Percentiles rank a stretch among this genome's conserved stretches.
Evolutionary conservation across 257 asterid genomes (phyloP).

Genomic region (Linderniella brevidens): DNA sequence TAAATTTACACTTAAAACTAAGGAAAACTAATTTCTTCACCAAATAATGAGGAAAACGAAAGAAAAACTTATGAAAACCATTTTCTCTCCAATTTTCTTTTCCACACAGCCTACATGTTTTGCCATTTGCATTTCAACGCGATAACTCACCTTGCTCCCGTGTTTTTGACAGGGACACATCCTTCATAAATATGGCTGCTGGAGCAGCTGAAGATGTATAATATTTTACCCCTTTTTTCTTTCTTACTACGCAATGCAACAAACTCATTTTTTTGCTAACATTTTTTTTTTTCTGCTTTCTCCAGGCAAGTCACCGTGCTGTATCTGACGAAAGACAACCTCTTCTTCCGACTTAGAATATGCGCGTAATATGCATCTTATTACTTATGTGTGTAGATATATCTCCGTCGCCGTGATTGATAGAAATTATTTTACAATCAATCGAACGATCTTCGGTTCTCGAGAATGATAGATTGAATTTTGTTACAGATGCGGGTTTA

Average conservation of each 20-base stretch:
- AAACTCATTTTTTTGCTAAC: conserved; percentile 2
- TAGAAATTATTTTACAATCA: too few species aligned
- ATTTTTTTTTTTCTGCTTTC: conserved; percentile 12
- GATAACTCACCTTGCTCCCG: conserved; percentile 9
- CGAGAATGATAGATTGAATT: too few species aligned
- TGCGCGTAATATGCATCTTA: conserved; percentile 9
- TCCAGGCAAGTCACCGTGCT: conserved; percentile 61
- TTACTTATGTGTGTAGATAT: background rate
- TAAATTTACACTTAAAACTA: too few species aligned
- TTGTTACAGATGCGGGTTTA: too few species aligned
- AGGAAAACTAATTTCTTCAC: too few species aligned
- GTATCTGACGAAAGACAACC: conserved; percentile 60
- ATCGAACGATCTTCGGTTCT: too few species aligned
- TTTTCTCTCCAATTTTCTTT: too few species aligned
- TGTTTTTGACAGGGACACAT: conserved; percentile 40
- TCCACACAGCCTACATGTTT: background rate
- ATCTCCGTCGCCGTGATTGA: background rate
- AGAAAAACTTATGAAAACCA: too few species aligned
- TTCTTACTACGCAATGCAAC: background rate
- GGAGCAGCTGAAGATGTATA: conserved; percentile 84
- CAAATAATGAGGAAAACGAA: too few species aligned
- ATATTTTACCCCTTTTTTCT: conserved; percentile 8
- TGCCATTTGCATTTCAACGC: too few species aligned
- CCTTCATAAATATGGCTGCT: conserved; percentile 75
- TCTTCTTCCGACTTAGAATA: conserved; percentile 53